Evolutionary conservation across 495 filamentous ascomycete species (phyloP).

Genomic region (Pseudoneurospora amorphoporcata): DNA sequence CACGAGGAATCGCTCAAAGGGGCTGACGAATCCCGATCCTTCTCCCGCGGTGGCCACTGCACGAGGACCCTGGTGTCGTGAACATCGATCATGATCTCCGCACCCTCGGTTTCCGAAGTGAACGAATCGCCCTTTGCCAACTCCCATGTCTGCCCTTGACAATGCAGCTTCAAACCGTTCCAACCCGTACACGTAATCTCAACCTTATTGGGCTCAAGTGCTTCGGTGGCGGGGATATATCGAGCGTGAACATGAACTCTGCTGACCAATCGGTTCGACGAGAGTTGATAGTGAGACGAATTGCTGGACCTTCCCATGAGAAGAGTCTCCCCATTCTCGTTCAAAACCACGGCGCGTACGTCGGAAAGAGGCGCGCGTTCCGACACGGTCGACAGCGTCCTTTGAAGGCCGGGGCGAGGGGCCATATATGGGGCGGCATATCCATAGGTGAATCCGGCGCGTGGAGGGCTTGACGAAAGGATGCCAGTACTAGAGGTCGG

Average conservation of each 20-base stretch:
- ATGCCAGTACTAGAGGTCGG: constrained; percentile 91
- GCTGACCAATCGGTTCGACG: constrained; percentile 82
- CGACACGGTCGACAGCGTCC: constrained; percentile 57
- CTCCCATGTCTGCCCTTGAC: constrained; percentile 78
- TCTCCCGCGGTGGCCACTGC: constrained; percentile 65
- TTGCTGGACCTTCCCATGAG: constrained; percentile 88
- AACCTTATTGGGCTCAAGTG: constrained; percentile 57
- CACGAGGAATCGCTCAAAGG: constrained; percentile 57
- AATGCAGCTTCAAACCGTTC: constrained; percentile 93
- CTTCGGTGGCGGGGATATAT: constrained; percentile 57
- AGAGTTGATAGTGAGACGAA: constrained; percentile 84
- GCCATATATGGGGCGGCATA: constrained; percentile 10
- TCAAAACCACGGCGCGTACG: constrained; percentile 69
- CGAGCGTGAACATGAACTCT: constrained; percentile 83
- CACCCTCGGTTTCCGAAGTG: constrained; percentile 77
- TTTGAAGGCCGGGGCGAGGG: constrained; percentile 45
- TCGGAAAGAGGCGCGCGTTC: constrained; percentile 78
- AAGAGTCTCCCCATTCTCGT: constrained; percentile 69
- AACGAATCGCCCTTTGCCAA: constrained; percentile 82
- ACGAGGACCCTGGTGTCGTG: constrained; percentile 84
- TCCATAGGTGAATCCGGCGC: constrained; percentile 18
- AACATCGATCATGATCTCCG: constrained; percentile 92
- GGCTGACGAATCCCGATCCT: constrained; percentile 50
- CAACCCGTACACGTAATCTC: constrained; percentile 86
- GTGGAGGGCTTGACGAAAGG: constrained; percentile 77